Evolutionary conservation across 305 asterid genomes (phyloP).

Genomic region (Solanum hybrid): DNA sequence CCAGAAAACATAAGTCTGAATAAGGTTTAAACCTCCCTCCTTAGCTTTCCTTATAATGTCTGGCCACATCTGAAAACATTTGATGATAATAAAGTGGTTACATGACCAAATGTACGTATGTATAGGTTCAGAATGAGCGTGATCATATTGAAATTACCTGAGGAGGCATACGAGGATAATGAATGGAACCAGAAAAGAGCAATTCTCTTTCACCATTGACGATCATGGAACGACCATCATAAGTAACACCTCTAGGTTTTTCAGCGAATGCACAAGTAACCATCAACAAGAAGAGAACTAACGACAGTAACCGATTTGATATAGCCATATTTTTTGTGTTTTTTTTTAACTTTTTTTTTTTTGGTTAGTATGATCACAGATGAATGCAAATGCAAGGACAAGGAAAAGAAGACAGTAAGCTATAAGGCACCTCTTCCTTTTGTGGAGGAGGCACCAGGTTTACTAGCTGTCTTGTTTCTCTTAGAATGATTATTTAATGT

Average conservation of each 20-base stretch:
- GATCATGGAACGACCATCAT: constrained; percentile 6
- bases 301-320: not conserved
- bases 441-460: constrained; percentile 1
- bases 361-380: too few species aligned
- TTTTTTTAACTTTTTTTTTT: not conserved
- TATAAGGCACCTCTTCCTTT: constrained; percentile 6
- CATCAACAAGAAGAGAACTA: not conserved
- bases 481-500: not conserved
- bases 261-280: not conserved
- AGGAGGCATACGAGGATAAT: constrained; percentile 60
- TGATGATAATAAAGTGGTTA: not conserved
- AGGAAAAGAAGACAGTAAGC: not conserved
- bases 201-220: constrained; percentile 47
- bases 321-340: not conserved
- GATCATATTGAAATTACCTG: constrained; percentile 16
- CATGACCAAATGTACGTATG: not conserved
- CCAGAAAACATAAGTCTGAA: constrained; percentile 85
- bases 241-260: not conserved
- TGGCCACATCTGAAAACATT: constrained; percentile 56
- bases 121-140: not conserved
- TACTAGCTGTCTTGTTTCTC: constrained; percentile 1
- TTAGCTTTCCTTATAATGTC: constrained; percentile 52
- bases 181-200: constrained; percentile 58
- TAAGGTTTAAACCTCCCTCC: constrained; percentile 58
- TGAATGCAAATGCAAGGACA: not conserved